These are phyloP conservation scores for Erigeron canadensis DNA, from an alignment of 129 eudicot species.

Conservation along the genomic window DNA sequence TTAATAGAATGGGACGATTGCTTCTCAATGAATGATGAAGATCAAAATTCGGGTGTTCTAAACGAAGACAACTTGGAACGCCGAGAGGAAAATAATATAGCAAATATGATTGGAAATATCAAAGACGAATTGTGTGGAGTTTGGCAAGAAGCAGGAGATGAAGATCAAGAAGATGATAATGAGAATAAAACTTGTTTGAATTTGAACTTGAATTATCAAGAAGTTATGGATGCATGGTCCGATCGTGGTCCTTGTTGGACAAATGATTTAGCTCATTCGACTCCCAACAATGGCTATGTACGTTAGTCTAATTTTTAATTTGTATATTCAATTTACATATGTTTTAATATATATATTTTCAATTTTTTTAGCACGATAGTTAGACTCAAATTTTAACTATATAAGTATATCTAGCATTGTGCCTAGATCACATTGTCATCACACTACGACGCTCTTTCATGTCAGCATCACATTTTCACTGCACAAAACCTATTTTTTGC, in stretches of 20 bases:
- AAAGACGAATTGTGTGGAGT: constrained; percentile 24
- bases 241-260: constrained; percentile 38
- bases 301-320: constrained; percentile 20
- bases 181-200: constrained; percentile 33
- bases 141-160: constrained; percentile 28
- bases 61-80: not conserved
- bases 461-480: no score
- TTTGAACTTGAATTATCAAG: constrained; percentile 47
- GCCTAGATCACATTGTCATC: no score
- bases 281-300: constrained; percentile 32
- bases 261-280: constrained; percentile 22
- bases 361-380: no score
- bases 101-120: constrained; percentile 21
- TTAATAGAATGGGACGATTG: constrained; percentile 34
- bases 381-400: no score
- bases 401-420: no score
- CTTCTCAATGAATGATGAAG: constrained; percentile 18
- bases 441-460: no score
- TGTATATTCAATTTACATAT: not conserved
- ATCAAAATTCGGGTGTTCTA: constrained; percentile 6
- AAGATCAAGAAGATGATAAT: constrained; percentile 23
- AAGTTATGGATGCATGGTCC: constrained; percentile 57
- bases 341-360: no score
- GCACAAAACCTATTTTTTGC: no score
- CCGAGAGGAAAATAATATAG: constrained; percentile 10